Evolutionary conservation across 495 filamentous ascomycete genomes (phyloP).

Genomic region (Penicillium waksmanii): DNA sequence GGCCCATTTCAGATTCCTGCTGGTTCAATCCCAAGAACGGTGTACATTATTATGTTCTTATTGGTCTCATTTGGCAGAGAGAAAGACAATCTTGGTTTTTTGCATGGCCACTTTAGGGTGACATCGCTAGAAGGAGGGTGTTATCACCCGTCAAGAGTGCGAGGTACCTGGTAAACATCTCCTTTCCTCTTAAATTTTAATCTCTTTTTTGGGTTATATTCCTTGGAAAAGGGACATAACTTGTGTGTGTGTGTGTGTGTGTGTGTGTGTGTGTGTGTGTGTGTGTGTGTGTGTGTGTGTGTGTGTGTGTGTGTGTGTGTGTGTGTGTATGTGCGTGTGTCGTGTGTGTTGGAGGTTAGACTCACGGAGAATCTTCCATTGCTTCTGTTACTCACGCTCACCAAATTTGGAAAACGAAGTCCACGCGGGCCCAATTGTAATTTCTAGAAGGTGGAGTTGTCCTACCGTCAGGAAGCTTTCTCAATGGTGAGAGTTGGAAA

Average conservation of each 20-base stretch:
- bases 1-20: constrained; percentile 17
- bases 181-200: too few species aligned
- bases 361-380: constrained; percentile 25
- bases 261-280: not conserved
- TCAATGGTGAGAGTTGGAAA: constrained; percentile 11
- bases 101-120: not conserved
- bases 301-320: not conserved
- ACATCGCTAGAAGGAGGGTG: not conserved
- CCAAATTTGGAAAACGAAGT: constrained; percentile 11
- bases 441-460: constrained; percentile 29
- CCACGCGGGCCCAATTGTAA: constrained; percentile 25
- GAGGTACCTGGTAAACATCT: constrained; percentile 6
- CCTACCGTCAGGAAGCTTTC: constrained; percentile 9
- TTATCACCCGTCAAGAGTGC: constrained; percentile 6
- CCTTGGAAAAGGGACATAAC: not conserved
- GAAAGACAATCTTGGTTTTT: not conserved
- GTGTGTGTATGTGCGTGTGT: too few species aligned
- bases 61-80: constrained; percentile 7
- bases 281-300: too few species aligned
- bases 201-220: too few species aligned
- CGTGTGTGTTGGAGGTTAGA: not conserved
- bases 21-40: not conserved
- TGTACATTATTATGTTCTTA: not conserved
- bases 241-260: not conserved
- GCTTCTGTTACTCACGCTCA: constrained; percentile 27